phyloP scores from a whole-genome alignment of 176 grass and related monocot genomes.

The Sorghum bicolor region Sorghum_bicolor_NCBIv3 NC_012877.2:3255001-3255500 shows the following conservation, averaged over 20 bases:
- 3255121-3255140: background rate
- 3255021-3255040: constrained; percentile 5
- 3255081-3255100: background rate
- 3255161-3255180: background rate
- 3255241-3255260: constrained; percentile 7
- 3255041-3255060: background rate
- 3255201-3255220: constrained; percentile 31
- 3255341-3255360: background rate
- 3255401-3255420: background rate
- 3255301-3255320: background rate
- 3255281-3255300: background rate
- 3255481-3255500: background rate
- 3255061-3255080: background rate
- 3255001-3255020: background rate
- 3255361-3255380: background rate
- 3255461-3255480: background rate
- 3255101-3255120: background rate
- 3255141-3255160: background rate
- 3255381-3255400: background rate
- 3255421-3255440: background rate
- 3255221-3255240: constrained; percentile 13
- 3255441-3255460: background rate
- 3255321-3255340: background rate
- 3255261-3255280: background rate
- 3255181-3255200: no score